Conservation (phyloP, 2,329 filamentous ascomycete genomes). For the Penicillium sp. region DNA sequence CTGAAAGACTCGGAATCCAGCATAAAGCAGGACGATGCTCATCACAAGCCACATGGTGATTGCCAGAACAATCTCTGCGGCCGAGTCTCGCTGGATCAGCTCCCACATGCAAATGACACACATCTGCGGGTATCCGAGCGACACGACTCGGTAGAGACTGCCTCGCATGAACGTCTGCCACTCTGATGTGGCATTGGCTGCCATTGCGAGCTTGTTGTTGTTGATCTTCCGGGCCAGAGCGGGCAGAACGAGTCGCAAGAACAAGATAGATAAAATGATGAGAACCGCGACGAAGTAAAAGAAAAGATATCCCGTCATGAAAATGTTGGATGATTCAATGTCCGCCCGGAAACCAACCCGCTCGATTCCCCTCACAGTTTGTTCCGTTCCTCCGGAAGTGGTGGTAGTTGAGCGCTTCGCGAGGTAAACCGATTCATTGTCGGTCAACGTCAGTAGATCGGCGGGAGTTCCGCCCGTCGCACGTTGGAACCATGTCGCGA, state of each 20-base stretch:
- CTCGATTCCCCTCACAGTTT: slow-evolving; percentile 76
- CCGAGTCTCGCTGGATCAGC: slow-evolving; percentile 79
- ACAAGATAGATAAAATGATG: slow-evolving; percentile 71
- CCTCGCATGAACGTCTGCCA: slow-evolving; percentile 93
- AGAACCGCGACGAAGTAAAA: slow-evolving; percentile 83
- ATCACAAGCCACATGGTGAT: slow-evolving; percentile 86
- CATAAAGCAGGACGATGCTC: slow-evolving; percentile 75
- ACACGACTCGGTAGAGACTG: slow-evolving; percentile 83
- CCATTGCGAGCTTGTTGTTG: slow-evolving; percentile 66
- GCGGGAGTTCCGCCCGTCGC: slow-evolving; percentile 84
- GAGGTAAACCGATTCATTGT: slow-evolving; percentile 73
- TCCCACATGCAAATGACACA: slow-evolving; percentile 91
- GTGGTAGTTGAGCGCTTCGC: slow-evolving; percentile 58
- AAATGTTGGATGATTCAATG: slow-evolving; percentile 89
- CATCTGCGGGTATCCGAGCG: slow-evolving; percentile 91
- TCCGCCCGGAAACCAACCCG: slow-evolving; percentile 80
- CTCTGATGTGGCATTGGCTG: slow-evolving; percentile 77
- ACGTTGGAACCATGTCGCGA: slow-evolving; percentile 94
- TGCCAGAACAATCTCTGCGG: slow-evolving; percentile 80
- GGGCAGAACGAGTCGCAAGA: slow-evolving; percentile 72
- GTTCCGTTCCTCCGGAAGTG: slow-evolving; percentile 31
- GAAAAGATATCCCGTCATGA: slow-evolving; percentile 87
- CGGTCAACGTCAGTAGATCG: slow-evolving; percentile 63
- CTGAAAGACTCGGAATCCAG: slow-evolving; percentile 81
- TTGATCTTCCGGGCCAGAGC: slow-evolving; percentile 75